Evolutionary conservation across 2,329 filamentous ascomycete species (phyloP).

Genomic region (Xylaria sp.): DNA sequence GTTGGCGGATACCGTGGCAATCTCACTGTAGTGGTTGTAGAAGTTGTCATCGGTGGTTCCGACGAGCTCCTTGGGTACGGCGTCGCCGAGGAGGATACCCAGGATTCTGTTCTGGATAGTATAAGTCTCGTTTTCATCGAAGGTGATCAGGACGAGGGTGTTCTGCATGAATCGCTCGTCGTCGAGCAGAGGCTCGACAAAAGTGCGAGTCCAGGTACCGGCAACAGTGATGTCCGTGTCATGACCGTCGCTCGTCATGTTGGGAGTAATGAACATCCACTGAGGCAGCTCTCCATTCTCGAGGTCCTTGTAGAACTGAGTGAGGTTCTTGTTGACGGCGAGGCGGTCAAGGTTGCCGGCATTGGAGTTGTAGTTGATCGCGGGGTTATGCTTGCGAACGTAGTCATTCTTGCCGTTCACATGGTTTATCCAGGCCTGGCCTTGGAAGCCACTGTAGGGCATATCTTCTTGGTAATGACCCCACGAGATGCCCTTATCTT

Average conservation of each 20-base stretch:
- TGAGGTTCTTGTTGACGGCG: conserved; percentile 75
- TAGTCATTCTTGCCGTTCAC: conserved; percentile 73
- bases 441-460: conserved; percentile 77
- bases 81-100: conserved; percentile 74
- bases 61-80: conserved; percentile 66
- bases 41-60: conserved; percentile 73
- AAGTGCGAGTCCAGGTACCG: conserved; percentile 69
- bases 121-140: conserved; percentile 80
- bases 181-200: conserved; percentile 72
- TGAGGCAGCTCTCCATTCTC: conserved; percentile 69
- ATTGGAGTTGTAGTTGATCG: conserved; percentile 70
- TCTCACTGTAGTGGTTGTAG: conserved; percentile 75
- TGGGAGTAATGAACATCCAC: conserved; percentile 73
- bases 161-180: conserved; percentile 76
- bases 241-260: conserved; percentile 79
- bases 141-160: conserved; percentile 77
- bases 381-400: conserved; percentile 80
- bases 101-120: conserved; percentile 70
- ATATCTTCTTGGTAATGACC: conserved; percentile 78
- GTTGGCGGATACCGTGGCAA: conserved; percentile 72
- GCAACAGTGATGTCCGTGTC: conserved; percentile 74
- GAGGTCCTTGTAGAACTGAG: conserved; percentile 71
- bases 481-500: conserved; percentile 69
- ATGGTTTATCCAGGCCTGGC: conserved; percentile 66
- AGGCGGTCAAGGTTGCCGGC: conserved; percentile 64